A percentile compares a stretch with the other conserved stretches of the same genome.
phyloP scores from a whole-genome alignment of 495 filamentous ascomycete genomes.

The Talaromyces wortmannii region DNA sequence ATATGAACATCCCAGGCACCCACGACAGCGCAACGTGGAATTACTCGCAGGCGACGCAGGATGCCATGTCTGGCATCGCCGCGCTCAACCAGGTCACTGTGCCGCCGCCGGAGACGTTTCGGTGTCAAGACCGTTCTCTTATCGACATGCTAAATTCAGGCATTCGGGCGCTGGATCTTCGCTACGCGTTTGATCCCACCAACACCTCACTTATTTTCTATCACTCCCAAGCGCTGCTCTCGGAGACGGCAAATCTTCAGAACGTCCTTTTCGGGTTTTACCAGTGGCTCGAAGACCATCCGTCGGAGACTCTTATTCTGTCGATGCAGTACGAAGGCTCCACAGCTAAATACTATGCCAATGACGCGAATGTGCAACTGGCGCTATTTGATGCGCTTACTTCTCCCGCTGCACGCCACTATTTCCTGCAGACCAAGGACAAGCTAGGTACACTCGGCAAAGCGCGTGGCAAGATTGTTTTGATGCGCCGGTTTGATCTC shows the following conservation, averaged over 20 bases:
- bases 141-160: conserved; percentile 34
- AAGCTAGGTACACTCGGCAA: conserved; percentile 30
- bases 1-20: conserved; percentile 46
- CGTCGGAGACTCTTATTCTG: conserved; percentile 26
- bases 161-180: conserved; percentile 45
- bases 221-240: conserved; percentile 38
- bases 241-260: conserved; percentile 33
- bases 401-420: conserved; percentile 22
- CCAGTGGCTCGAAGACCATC: conserved; percentile 31
- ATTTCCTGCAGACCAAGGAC: conserved; percentile 29
- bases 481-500: conserved; percentile 34
- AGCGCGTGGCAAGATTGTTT: conserved; percentile 32
- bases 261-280: conserved; percentile 45
- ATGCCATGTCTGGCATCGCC: conserved; percentile 26
- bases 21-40: conserved; percentile 53
- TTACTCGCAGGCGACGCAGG: conserved; percentile 37
- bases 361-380: conserved; percentile 28
- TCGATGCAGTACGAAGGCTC: conserved; percentile 34
- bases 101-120: conserved; percentile 21
- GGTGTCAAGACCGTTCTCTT: conserved; percentile 33
- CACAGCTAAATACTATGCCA: conserved; percentile 6
- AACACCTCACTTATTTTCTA: conserved; percentile 41
- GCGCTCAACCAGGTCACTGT: conserved; percentile 24
- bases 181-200: conserved; percentile 39
- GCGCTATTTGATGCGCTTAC: conserved; percentile 24